phyloP scores from a whole-genome alignment of 306 rosid genomes.

The Coriaria nepalensis region DNA sequence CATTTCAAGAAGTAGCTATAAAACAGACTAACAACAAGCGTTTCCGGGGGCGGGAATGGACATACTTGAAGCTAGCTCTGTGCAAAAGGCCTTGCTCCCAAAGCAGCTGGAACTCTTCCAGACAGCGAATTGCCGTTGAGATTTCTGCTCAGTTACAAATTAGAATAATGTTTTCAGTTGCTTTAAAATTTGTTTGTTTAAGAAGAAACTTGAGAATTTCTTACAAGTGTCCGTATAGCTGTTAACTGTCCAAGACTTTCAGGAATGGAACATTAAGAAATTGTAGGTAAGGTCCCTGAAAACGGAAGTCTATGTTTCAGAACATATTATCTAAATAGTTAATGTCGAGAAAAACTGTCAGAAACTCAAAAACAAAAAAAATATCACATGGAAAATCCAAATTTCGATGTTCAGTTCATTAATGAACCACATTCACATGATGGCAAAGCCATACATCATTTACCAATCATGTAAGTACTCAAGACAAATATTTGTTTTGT shows the following conservation, averaged over 20 bases:
- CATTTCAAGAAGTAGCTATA: too few species aligned
- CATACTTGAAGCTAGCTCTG: slow-evolving; percentile 97
- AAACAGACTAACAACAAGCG: too few species aligned
- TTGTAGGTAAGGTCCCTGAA: slow-evolving; percentile 87
- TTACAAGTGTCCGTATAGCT: slow-evolving; percentile 55
- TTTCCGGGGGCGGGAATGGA: slow-evolving; percentile 2
- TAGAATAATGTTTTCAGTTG: slow-evolving; percentile 10
- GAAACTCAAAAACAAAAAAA: background rate
- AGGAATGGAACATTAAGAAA: slow-evolving; percentile 74
- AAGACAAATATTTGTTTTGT: too few species aligned
- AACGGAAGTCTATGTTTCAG: slow-evolving; percentile 13
- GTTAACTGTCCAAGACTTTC: slow-evolving; percentile 81
- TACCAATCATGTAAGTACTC: too few species aligned
- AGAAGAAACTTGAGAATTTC: slow-evolving; percentile 18
- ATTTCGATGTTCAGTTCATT: too few species aligned
- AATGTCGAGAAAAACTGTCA: slow-evolving; percentile 1
- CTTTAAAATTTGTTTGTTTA: slow-evolving; percentile 6
- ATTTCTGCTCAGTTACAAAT: slow-evolving; percentile 44
- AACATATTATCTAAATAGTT: slow-evolving; percentile 16
- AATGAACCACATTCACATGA: too few species aligned
- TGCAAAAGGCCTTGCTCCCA: slow-evolving; percentile 91
- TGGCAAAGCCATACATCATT: too few species aligned
- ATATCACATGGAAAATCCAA: too few species aligned
- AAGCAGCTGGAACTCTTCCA: slow-evolving; percentile 70
- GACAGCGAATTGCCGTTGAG: slow-evolving; percentile 67